Base-by-base conservation (phyloP, 371 early-diverging fungal species). In the Lichtheimia hyalospora region DNA sequence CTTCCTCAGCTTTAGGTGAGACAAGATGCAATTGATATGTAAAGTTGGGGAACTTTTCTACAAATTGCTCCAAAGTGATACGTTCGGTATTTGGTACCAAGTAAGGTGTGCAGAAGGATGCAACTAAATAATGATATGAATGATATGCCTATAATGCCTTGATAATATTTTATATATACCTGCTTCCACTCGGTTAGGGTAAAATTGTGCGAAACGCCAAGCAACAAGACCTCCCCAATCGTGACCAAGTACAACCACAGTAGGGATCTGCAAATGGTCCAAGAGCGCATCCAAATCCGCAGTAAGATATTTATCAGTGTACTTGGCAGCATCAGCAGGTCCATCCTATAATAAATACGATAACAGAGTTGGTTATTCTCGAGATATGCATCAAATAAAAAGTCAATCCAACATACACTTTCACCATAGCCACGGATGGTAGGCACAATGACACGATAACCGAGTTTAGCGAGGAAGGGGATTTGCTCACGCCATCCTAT, bases 401-500 rank as follows among this genome's bases (percentile, higher is more conserved):
- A 18, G 44, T n/a, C 25, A 25, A 25, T 25, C 14, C 14, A 43
- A 59, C 81, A 61, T 73, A 84, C 86, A 10, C 87, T 83, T 58
- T 85, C 79, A 46, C 90, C 91, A 60, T 83, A 90, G 28, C 92
- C 92, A 10, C 86, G 73, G 44, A 86, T 62, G 57, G 86, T 84
- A 16, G 87, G 83, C 10, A 76, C 91, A 53, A 91, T 83, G 18
- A 90, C 90, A 25, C 91, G 85, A 68, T 85, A 92, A 7, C 91
- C 91, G 18, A 75, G 73, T 2, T 66, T 52, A 25, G 75, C 88
- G 13, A 92, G 74, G 60, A 73, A 81, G n/a, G 77, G 72, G 62
- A 92, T 87, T 59, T 91, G 90, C 56, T 87, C 77, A 52, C 91
- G 78, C 91, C 91, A 92, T n/a, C n/a, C n/a, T n/a, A n/a, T n/a